These are phyloP conservation scores for Ensete ventricosum DNA, from an alignment of 176 grass and related monocot species.

Conservation along the genomic window DNA sequence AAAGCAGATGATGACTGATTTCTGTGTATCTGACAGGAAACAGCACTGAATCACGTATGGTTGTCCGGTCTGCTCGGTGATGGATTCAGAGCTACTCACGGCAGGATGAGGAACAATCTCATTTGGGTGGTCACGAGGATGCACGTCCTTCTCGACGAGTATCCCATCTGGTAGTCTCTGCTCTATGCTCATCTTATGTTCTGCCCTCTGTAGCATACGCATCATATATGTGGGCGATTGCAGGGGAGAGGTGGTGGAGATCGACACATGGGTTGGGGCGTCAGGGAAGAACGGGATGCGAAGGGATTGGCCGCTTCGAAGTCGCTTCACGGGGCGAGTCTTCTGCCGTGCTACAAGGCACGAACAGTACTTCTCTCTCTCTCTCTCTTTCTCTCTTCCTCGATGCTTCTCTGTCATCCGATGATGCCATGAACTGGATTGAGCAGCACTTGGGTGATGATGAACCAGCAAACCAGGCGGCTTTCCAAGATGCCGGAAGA, in stretches of 20 bases:
- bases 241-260: conserved; percentile 62
- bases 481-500: conserved; percentile 60
- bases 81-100: conserved; percentile 62
- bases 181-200: too few species aligned
- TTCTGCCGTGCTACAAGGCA: conserved; percentile 50
- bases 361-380: not conserved
- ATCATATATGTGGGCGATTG: not conserved
- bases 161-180: conserved; percentile 40
- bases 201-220: too few species aligned
- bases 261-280: conserved; percentile 56
- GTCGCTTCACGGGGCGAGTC: conserved; percentile 17
- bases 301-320: conserved; percentile 46
- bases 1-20: not conserved
- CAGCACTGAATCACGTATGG: conserved; percentile 61
- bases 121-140: conserved; percentile 75
- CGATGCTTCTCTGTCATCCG: too few species aligned
- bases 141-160: conserved; percentile 49
- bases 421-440: not conserved
- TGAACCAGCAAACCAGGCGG: conserved; percentile 45
- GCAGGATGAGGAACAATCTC: conserved; percentile 56
- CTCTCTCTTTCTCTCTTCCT: not conserved
- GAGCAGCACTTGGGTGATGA: conserved; percentile 58
- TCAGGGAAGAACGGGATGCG: conserved; percentile 68
- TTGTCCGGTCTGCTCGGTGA: conserved; percentile 62
- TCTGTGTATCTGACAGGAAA: conserved; percentile 27